Base-by-base conservation (phyloP, 2,329 filamentous ascomycete species). In the Clarireedia hainanense region DNA sequence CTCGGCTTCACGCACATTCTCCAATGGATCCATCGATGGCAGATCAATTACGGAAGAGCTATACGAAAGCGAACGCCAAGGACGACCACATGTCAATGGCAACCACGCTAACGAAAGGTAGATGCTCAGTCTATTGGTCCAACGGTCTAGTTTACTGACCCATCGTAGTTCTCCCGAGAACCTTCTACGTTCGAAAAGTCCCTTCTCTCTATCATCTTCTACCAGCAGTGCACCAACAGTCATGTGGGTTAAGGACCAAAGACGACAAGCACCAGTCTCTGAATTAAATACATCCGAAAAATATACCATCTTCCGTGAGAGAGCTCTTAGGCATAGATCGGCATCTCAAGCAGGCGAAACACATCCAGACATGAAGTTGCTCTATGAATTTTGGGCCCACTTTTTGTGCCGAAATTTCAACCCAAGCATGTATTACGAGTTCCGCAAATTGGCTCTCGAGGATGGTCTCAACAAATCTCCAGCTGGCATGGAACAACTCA, bases 331-430 rank as follows among this genome's bases (percentile, higher is more conserved):
- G 27, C 61, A 73, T 56, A 69, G 75, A 55, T 64, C 68, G 36
- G 52, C 59, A 5, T 69, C 70, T 36, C 59, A 68, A 26, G 36
- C 63, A 17, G 68, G 71, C 47, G 69, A 75, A 55, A 71, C 68
- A 40, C 77, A 80, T 49, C 73, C 75, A 58, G 78, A 83, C 65
- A 84, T 86, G 76, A 78, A 81, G 66, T 76, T 82, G 57, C 77
- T 89, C 30, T 90, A 89, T 73, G 78, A 83, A 61, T 88, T 88
- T 73, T 91, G 86, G 85, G 82, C 83, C 20, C 80, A 86, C 68
- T 88, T 87, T 67, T 76, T 91, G 60, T 78, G 83, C 60, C 78
- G 81, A 65, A 85, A 87, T 71, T 90, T 91, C 78, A 88, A 91
- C 70, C 75, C 78, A 57, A 76, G 75, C 67, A 88, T 91, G 81